Evolutionary conservation across 2,329 filamentous ascomycete species (phyloP), one percentile per base, ranked within the genome.

Genomic region (Triangularia verruculosa): DNA sequence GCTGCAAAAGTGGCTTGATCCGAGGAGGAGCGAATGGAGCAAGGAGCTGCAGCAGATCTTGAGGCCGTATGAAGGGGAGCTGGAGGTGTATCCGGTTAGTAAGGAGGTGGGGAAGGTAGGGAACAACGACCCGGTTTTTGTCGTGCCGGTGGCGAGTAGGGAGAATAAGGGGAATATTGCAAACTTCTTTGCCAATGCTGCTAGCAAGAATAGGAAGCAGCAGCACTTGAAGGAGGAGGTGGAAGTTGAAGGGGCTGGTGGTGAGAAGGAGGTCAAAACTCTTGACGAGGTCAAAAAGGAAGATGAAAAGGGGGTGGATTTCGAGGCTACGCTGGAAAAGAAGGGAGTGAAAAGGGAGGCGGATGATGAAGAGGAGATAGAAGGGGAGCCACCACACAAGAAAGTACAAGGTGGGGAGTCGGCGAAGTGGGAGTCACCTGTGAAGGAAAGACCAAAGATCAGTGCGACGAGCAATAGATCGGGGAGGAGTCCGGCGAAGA

Each of bases 41-140:
- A 82, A 81, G 59, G 90, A 95, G 61, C 79, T 98, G 27, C 93
- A 97, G 74, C 80, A 80, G 0, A 78, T 96, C 0, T 79, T 98
- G n/a, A 89, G 86, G 72, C 93, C 95, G 0, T 97, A 87, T 68
- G 77, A 85, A 4, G 91, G 91, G 4, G 89, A 91, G 61, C 79
- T 99, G 8, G 92, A 96, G 61, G 88, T 91, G 60, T 97, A 97
- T 73, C 88, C 90, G 0, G 95, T 99, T 1, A 87, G 83, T 70
- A 91, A 92, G 74, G 93, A 95, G 3, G 94, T 98, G 0, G 93
- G 93, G 0, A 98, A 97, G 77, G 93, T 97, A 0, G 93, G 94
- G 5, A 97, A 96, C 70, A 91, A 96, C 74, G 96, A 91, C 20
- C 87, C 92, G 0, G 84, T 83, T 0, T 97, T 97, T 72, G 83